phyloP scores from a whole-genome alignment of 208 protist species.

The Wallacemonas sp. region DNA sequence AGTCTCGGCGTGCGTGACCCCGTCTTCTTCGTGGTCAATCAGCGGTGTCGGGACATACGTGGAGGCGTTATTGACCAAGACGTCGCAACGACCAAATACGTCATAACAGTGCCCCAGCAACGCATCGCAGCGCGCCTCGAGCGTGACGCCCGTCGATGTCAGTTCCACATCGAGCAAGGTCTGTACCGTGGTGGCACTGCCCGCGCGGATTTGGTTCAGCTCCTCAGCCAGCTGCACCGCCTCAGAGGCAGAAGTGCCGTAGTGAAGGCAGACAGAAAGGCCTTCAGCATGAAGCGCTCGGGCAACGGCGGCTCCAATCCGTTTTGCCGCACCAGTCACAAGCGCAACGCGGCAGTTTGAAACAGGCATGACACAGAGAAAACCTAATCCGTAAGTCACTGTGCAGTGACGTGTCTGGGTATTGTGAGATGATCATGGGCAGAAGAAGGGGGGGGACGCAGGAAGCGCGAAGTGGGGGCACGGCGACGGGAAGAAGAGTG shows the following conservation, averaged over 20 bases:
- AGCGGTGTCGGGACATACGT: conserved; percentile 73
- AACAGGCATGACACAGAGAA: neutral
- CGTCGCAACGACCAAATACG: conserved; percentile 69
- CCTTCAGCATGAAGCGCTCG: conserved; percentile 43
- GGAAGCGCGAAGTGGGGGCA: too few species aligned
- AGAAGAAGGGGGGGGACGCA: too few species aligned
- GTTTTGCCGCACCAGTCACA: conserved; percentile 56
- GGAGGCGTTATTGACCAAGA: conserved; percentile 87
- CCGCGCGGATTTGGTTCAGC: conserved; percentile 48
- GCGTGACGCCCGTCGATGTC: neutral
- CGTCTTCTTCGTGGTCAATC: conserved; percentile 10
- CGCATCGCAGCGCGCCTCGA: conserved; percentile 33
- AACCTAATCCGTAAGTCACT: too few species aligned
- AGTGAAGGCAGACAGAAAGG: conserved; percentile 65
- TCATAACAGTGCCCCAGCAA: conserved; percentile 50
- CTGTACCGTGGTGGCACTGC: conserved; percentile 31
- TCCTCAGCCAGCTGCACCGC: conserved; percentile 35
- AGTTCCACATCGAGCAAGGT: neutral
- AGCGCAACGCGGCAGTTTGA: conserved; percentile 38
- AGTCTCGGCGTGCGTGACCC: conserved; percentile 16
- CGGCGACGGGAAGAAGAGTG: too few species aligned
- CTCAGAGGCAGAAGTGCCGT: conserved; percentile 31
- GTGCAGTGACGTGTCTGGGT: too few species aligned
- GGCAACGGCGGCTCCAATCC: conserved; percentile 57
- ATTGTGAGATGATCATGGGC: too few species aligned